Conservation (phyloP, 768 basidiomycete genomes). For the Rhodotorula taiwanensis region DNA sequence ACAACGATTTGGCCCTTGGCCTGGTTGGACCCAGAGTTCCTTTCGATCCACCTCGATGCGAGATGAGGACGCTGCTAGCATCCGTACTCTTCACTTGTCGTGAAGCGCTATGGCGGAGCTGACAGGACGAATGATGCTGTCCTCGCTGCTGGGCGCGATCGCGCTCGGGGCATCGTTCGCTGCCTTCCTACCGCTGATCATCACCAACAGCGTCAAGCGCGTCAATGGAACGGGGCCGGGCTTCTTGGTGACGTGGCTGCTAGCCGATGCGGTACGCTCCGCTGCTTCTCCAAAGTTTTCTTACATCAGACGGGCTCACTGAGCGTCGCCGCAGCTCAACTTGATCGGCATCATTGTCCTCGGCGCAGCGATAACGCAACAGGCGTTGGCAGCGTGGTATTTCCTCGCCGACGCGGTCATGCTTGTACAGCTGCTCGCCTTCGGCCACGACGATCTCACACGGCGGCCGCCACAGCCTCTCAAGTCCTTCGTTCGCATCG, state of each 20-base stretch:
- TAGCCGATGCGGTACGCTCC: slow-evolving; percentile 6
- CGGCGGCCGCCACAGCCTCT: too few relatives aligned
- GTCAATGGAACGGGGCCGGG: background rate
- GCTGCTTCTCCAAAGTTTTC: too few relatives aligned
- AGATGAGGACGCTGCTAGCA: too few relatives aligned
- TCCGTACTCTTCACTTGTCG: too few relatives aligned
- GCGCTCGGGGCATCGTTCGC: background rate
- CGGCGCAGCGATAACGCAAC: too few relatives aligned
- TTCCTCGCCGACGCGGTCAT: background rate
- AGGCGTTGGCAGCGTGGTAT: background rate
- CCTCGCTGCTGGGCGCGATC: background rate
- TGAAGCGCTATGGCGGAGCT: background rate
- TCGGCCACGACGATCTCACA: slow-evolving; percentile 12
- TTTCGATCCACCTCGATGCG: too few relatives aligned
- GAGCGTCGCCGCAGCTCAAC: too few relatives aligned
- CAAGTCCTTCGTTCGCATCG: background rate
- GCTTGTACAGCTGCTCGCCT: background rate
- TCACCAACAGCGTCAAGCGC: slow-evolving; percentile 6
- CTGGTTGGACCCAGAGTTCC: too few relatives aligned
- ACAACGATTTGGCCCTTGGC: too few relatives aligned
- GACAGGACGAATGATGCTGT: background rate
- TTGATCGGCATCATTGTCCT: too few relatives aligned
- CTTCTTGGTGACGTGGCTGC: slow-evolving; percentile 3
- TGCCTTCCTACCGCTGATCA: slow-evolving; percentile 10
- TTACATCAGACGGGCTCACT: too few relatives aligned